Base-by-base conservation (phyloP, 2,329 filamentous ascomycete genomes). In the Xylariaceae sp. region DNA sequence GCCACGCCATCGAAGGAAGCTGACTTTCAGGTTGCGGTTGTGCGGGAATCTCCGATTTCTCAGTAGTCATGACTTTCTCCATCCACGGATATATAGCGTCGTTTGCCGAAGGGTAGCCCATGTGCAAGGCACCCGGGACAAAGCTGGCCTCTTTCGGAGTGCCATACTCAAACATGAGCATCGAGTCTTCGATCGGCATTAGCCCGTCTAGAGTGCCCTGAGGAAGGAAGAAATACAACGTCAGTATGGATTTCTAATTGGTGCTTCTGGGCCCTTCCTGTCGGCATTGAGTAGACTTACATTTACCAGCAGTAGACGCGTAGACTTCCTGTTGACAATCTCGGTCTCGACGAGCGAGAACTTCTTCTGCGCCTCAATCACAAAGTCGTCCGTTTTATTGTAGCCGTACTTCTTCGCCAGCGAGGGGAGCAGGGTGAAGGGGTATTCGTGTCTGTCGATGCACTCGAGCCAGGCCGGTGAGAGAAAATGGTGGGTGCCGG, bases 161-260 rank as follows among this genome's bases (percentile, higher is more conserved):
- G 2, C 80, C 80, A 48, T 82, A 70, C 56, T 82, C 76, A 48
- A 81, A 74, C 38, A 83, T 61, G 36, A 84, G 61, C 62, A 80
- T 73, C 11, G 70, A 79, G 53, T 84, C 80, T 53, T 84, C 80
- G 41, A 84, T 80, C 1, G 80, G 80, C 68, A 82, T 81, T 31
- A 83, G 60, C 0, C 78, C 79, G 49, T 84, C 80, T 38, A 70
- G 65, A 3, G 71, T 75, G 7, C 80, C 79, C 69, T 81, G 46
- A n/a, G 7, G n/a, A 14, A n/a, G 26, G 21, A 13, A 24, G n/a
- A 23, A 47, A 32, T 27, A 38, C 5, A 4, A 24, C 16, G 4
- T 4, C 5, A 17, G 12, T 4, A 26, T 17, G 9, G 35, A 24
- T 24, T 11, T 11, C 7, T 7, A 24, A n/a, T n/a, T n/a, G 21